These are phyloP conservation scores for Trichoderma endophyticum DNA, from an alignment of 2,329 filamentous ascomycete species.

Conservation along the genomic window DNA sequence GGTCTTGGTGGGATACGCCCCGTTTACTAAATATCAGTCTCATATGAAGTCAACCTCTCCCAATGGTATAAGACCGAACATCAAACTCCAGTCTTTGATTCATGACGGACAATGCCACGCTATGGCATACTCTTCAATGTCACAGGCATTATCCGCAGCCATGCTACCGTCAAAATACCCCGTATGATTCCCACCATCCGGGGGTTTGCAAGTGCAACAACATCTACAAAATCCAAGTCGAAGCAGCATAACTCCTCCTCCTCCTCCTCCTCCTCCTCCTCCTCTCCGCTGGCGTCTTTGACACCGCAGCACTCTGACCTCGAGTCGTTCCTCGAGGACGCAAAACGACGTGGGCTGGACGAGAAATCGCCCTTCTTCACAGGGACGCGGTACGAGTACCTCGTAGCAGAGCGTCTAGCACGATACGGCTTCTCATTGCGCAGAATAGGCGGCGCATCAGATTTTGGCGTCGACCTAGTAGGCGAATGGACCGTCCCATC, in stretches of 20 bases:
- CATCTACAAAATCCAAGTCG: constrained; percentile 26
- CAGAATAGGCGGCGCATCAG: constrained; percentile 63
- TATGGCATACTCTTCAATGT: neutral
- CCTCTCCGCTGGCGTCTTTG: neutral
- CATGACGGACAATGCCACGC: neutral
- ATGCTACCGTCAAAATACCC: neutral
- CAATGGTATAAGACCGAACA: neutral
- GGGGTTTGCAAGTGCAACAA: neutral
- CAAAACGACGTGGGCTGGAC: constrained; percentile 53
- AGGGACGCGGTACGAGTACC: constrained; percentile 78
- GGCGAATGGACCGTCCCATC: constrained; percentile 62
- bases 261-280: neutral
- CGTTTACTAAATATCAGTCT: neutral
- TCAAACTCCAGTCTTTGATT: neutral
- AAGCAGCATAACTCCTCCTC: constrained; percentile 26
- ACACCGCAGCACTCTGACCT: constrained; percentile 57
- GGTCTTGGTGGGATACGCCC: neutral
- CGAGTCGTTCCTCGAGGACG: constrained; percentile 62
- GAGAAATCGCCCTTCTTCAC: constrained; percentile 58
- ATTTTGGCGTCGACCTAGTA: constrained; percentile 71
- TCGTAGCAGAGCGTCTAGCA: constrained; percentile 52
- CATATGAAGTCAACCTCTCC: neutral
- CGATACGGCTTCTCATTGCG: constrained; percentile 62
- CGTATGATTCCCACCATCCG: neutral
- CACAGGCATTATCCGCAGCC: neutral